Conservation (phyloP, 2,329 filamentous ascomycete species). For the Cercospora sp. region DNA sequence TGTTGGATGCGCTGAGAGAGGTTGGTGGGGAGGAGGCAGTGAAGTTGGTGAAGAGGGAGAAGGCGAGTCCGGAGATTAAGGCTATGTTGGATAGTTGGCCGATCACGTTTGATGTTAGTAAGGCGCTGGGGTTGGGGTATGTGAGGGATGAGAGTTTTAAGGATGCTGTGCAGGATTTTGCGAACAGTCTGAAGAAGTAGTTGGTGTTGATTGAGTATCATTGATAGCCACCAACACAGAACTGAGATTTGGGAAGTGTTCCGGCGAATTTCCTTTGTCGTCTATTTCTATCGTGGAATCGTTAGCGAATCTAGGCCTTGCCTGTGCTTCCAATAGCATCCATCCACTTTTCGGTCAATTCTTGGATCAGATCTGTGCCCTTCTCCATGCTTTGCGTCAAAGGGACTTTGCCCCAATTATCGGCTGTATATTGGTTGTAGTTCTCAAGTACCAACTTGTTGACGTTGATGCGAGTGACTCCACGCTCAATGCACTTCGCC, state of each 20-base stretch:
- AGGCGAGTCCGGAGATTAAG: slow-evolving; percentile 53
- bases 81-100: slow-evolving; percentile 60
- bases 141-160: slow-evolving; percentile 51
- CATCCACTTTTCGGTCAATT: slow-evolving; percentile 58
- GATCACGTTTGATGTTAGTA: slow-evolving; percentile 56
- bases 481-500: slow-evolving; percentile 55
- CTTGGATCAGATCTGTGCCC: slow-evolving; percentile 57
- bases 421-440: slow-evolving; percentile 50
- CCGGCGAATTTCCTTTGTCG: neutral
- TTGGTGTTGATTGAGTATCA: too few relatives aligned
- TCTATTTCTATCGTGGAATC: neutral
- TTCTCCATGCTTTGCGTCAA: slow-evolving; percentile 58
- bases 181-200: slow-evolving; percentile 36
- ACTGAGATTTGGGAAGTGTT: neutral
- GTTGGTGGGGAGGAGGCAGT: slow-evolving; percentile 57
- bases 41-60: slow-evolving; percentile 53
- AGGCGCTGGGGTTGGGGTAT: slow-evolving; percentile 57
- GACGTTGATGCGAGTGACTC: slow-evolving; percentile 60
- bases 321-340: slow-evolving; percentile 41
- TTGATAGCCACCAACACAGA: neutral
- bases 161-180: slow-evolving; percentile 50
- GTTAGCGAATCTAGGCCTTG: slow-evolving; percentile 18
- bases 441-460: slow-evolving; percentile 59
- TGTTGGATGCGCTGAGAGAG: slow-evolving; percentile 57
- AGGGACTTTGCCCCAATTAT: slow-evolving; percentile 54